Conservation (phyloP, 2,329 filamentous ascomycete species). For the Lasiodiplodia citricola region DNA sequence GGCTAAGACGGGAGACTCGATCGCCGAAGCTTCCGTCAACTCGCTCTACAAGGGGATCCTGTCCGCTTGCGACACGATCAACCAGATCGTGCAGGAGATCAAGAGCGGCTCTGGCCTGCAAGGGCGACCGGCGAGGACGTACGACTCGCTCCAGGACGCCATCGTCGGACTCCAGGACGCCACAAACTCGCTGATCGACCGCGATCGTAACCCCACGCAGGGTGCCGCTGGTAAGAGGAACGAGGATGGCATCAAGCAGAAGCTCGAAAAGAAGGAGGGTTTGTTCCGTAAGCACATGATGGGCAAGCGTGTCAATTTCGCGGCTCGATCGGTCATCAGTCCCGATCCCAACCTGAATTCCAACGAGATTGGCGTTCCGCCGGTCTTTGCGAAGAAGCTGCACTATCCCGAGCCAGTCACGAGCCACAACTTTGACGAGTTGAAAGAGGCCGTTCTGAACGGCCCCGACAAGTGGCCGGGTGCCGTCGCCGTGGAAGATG, state of each 20-base stretch:
- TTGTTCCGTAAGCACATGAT: conserved; percentile 99
- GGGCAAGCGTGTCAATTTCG: conserved; percentile 99
- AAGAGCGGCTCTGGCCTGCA: conserved; percentile 51
- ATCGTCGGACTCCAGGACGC: conserved; percentile 85
- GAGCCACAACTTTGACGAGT: conserved; percentile 92
- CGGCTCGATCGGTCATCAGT: conserved; percentile 95
- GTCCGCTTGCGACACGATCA: conserved; percentile 73
- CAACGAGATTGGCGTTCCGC: conserved; percentile 96
- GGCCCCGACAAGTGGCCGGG: conserved; percentile 93
- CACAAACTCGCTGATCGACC: conserved; percentile 92
- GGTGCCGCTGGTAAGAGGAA: conserved; percentile 78
- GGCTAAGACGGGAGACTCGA: conserved; percentile 78
- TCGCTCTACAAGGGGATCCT: conserved; percentile 85
- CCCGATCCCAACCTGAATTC: conserved; percentile 99
- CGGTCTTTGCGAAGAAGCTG: conserved; percentile 95
- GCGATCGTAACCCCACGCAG: conserved; percentile 81
- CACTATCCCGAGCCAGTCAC: conserved; percentile 98
- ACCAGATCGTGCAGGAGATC: conserved; percentile 75
- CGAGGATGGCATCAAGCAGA: conserved; percentile 96
- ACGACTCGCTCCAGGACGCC: conserved; percentile 78
- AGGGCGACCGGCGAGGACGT: conserved; percentile 61
- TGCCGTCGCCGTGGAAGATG: conserved; percentile 91
- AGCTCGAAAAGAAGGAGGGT: conserved; percentile 97
- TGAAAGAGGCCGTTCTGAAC: conserved; percentile 96
- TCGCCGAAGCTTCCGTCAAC: conserved; percentile 90